Evolutionary conservation across 2,329 filamentous ascomycete genomes (phyloP), one percentile per base, ranked within the genome.

Genomic region (Phaeosphaeriaceae sp.): DNA sequence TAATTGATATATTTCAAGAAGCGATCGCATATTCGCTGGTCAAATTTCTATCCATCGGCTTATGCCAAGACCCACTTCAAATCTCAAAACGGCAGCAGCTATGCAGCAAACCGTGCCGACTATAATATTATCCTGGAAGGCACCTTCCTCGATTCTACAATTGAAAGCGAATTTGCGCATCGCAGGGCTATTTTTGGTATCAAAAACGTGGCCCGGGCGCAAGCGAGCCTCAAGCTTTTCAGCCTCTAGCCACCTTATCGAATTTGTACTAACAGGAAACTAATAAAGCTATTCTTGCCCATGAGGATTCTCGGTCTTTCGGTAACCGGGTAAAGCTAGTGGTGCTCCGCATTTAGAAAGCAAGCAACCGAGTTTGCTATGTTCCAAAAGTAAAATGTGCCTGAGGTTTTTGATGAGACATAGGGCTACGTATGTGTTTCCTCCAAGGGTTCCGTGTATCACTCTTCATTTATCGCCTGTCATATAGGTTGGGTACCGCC

Each of bases 111-210:
- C 28, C 36, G 38, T 13, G n/a, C n/a, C n/a, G n/a, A n/a, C n/a
- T n/a, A n/a, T n/a, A n/a, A n/a, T n/a, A n/a, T n/a, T 17, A 20
- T 12, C 34, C 18, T 48, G 23, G 37, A 30, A 36, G 37, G 29
- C 37, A 47, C 44, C 23, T 21, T 32, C 17, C 33, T 18, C 21
- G 17, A 38, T 30, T 20, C 32, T 23, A 17, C 30, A 16, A 34
- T 12, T n/a, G 21, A 30, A 40, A 28, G 37, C 41, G 21, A 29
- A 8, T 6, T 11, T 42, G 15, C 33, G 30, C 8, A 21, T 21
- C 11, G 17, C 5, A 3, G 29, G 7, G 35, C 48, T 51, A 51
- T 51, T 46, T 50, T 51, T 46, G 23, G 47, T 30, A 12, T 16
- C 32, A 42, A 12, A 4, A 23, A n/a, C 16, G 20, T 40, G 34